Base-by-base conservation (phyloP, 352 stramenopile species). In the Globisporangium paroecandrum region DNA sequence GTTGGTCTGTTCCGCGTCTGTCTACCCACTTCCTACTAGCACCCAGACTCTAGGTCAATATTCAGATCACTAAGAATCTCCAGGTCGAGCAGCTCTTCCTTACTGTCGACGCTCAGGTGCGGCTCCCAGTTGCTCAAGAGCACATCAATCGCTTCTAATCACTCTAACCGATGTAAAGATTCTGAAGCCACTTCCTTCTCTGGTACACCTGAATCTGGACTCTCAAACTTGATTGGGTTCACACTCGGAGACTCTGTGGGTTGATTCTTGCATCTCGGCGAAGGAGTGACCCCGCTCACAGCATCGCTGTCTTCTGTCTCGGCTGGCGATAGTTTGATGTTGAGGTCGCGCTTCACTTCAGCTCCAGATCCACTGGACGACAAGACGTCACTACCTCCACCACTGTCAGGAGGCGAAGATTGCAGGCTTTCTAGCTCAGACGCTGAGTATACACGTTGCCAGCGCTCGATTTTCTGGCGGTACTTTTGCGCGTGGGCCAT, bases 401-500 rank as follows among this genome's bases (percentile, higher is more conserved):
- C 36, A 43, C 1, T 43, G 4, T 43, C 36, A 15, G 36, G 36
- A 43, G 36, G 10, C 36, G 36, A 18, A 43, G 36, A 4, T 43
- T 4, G 10, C 20, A 29, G 20, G n/a, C 7, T 1, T 24, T 3
- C 4, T 27, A 12, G 3, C 3, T 22, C 22, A 12, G 47, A 27
- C n/a, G 18, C 8, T 24, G 20, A 13, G 47, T 27, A 22, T 10
- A 27, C 8, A 12, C 47, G n/a, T n/a, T 55, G 47, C 47, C 47
- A 24, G 5, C n/a, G 47, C 47, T 55, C n/a, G 20, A 55, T 55
- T 10, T 55, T 55, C 47, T 55, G n/a, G 3, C 46, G 20, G 20
- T 54, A 27, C 46, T 54, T 54, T 12, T 54, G 46, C n/a, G 47
- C 47, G 47, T 55, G 47, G 18, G n/a, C 18, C 47, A 55, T 55